Conservation (phyloP, 345 rosid genomes). For the Carallia pectinifolia region DNA sequence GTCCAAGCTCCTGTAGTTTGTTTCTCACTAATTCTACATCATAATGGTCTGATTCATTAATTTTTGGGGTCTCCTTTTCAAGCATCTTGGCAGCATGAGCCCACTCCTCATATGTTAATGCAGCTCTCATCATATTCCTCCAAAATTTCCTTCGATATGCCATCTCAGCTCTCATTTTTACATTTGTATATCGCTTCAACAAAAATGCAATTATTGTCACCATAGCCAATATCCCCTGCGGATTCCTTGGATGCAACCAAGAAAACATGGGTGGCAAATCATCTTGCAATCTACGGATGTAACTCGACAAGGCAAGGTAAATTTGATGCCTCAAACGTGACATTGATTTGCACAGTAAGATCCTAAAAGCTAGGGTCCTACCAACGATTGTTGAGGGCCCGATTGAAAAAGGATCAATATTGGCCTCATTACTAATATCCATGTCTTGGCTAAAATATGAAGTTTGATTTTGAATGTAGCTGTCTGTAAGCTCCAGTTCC, state of each 20-base stretch:
- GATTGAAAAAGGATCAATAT: constrained; percentile 69
- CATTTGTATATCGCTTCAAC: constrained; percentile 77
- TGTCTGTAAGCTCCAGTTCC: not conserved
- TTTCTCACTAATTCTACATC: constrained; percentile 85
- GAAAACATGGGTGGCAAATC: constrained; percentile 50
- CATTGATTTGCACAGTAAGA: constrained; percentile 74
- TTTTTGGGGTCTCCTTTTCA: constrained; percentile 71
- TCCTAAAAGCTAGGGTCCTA: constrained; percentile 77
- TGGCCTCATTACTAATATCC: constrained; percentile 95
- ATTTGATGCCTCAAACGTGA: constrained; percentile 57
- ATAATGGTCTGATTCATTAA: constrained; percentile 72
- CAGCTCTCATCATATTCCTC: constrained; percentile 92
- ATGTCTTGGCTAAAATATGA: constrained; percentile 29
- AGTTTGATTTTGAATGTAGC: not conserved
- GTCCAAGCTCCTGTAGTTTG: constrained; percentile 78
- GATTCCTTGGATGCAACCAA: constrained; percentile 93
- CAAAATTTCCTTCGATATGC: constrained; percentile 92
- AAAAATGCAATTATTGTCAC: constrained; percentile 79
- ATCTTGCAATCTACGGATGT: constrained; percentile 41
- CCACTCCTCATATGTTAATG: constrained; percentile 96
- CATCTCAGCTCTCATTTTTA: constrained; percentile 84
- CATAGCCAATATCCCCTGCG: constrained; percentile 88
- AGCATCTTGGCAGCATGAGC: constrained; percentile 98
- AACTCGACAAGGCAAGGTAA: constrained; percentile 37
- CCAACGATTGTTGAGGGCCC: constrained; percentile 88